Evolutionary conservation across 768 basidiomycete species (phyloP).

Genomic region (Harrya chromipes): DNA sequence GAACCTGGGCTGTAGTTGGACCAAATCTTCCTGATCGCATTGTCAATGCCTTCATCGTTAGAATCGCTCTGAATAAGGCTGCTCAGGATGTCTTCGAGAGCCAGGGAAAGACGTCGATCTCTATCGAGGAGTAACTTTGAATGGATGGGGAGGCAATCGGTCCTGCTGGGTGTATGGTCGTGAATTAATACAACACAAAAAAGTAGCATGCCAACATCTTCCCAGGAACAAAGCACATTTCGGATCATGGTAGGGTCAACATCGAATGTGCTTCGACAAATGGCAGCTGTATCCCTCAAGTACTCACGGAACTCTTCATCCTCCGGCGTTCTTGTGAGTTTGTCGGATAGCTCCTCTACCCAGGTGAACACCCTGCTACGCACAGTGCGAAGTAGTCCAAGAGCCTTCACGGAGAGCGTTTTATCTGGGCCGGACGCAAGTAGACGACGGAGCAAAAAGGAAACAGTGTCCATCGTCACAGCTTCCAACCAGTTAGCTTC

Average conservation of each 20-base stretch:
- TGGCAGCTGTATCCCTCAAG: constrained; percentile 18
- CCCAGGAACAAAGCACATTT: constrained; percentile 17
- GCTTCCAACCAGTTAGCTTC: constrained; percentile 40
- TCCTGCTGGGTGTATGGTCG: constrained; percentile 26
- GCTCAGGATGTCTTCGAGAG: constrained; percentile 22
- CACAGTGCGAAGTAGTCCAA: constrained; percentile 27
- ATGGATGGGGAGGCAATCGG: neutral
- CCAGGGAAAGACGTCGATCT: constrained; percentile 33
- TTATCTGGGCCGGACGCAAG: constrained; percentile 23
- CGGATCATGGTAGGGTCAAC: neutral
- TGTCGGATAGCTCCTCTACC: constrained; percentile 31
- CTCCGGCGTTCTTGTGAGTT: constrained; percentile 9
- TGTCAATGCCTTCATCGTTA: constrained; percentile 25
- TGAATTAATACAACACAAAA: constrained; percentile 32
- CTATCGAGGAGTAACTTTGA: constrained; percentile 27
- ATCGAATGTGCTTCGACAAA: constrained; percentile 32
- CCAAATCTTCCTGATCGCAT: constrained; percentile 32
- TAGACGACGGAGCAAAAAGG: constrained; percentile 35
- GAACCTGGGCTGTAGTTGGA: constrained; percentile 23
- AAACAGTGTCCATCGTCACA: constrained; percentile 29
- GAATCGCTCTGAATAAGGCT: constrained; percentile 6
- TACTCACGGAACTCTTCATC: constrained; percentile 4
- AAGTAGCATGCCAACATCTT: constrained; percentile 30
- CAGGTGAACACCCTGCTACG: constrained; percentile 35
- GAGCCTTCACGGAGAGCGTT: constrained; percentile 16